Conservation (phyloP, 2,329 filamentous ascomycete species). For the Phialophora expanda region DNA sequence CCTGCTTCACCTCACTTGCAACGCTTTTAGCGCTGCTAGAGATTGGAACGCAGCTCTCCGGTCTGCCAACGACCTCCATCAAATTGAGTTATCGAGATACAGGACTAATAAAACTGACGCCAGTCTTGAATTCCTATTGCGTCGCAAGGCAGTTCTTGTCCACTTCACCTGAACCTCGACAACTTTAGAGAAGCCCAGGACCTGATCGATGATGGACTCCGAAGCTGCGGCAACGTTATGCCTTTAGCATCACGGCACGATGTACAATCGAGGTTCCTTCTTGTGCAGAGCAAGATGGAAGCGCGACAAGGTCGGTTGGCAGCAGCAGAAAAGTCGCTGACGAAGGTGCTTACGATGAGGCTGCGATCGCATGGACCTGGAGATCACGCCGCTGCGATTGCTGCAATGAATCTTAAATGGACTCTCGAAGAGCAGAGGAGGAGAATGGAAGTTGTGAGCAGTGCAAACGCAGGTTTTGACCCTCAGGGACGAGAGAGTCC, state of each 20-base stretch:
- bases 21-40: neutral
- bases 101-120: neutral
- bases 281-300: neutral
- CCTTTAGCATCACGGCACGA: neutral
- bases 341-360: neutral
- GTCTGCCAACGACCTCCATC: neutral
- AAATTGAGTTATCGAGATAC: neutral
- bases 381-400: neutral
- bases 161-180: neutral
- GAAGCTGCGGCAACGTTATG: neutral
- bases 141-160: no score
- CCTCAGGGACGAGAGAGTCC: neutral
- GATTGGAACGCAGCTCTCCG: neutral
- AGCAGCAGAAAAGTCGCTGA: neutral
- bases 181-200: neutral
- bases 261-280: neutral
- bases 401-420: neutral
- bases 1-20: neutral
- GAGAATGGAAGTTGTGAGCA: neutral
- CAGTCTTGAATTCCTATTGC: neutral
- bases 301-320: neutral
- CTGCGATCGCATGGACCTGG: conserved; percentile 1
- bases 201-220: conserved; percentile 3
- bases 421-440: neutral
- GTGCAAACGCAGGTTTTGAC: neutral